phyloP scores from a whole-genome alignment of 768 basidiomycete species.

The Neoboletus brunneissimus region DNA sequence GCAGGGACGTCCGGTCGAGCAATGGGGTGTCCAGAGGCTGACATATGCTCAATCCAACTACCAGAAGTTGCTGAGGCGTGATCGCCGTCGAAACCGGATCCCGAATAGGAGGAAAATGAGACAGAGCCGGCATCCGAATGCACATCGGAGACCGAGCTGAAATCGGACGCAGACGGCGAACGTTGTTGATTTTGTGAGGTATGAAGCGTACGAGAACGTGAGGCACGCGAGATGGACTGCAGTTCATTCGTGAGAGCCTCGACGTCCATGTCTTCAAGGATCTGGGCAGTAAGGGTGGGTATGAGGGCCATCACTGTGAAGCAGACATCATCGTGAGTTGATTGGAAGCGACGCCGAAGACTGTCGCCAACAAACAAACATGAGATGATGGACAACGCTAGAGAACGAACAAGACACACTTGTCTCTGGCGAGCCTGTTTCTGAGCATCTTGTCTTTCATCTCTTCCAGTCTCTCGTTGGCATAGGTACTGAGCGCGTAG shows the following conservation, averaged over 20 bases:
- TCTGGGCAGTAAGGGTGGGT: slow-evolving; percentile 60
- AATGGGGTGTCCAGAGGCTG: slow-evolving; percentile 11
- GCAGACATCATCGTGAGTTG: slow-evolving; percentile 73
- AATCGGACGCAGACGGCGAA: slow-evolving; percentile 36
- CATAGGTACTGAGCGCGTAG: slow-evolving; percentile 62
- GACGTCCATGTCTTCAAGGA: slow-evolving; percentile 74
- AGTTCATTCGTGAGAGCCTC: slow-evolving; percentile 62
- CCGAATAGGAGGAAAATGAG: slow-evolving; percentile 40
- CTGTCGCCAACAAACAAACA: slow-evolving; percentile 35
- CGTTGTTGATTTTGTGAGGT: slow-evolving; percentile 12
- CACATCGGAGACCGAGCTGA: slow-evolving; percentile 38
- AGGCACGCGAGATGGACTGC: slow-evolving; percentile 43
- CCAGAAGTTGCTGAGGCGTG: slow-evolving; percentile 33
- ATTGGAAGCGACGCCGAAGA: slow-evolving; percentile 66
- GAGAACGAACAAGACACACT: slow-evolving; percentile 30
- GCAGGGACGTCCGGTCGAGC: slow-evolving; percentile 9
- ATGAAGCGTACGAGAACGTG: slow-evolving; percentile 15
- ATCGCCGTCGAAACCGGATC: slow-evolving; percentile 38
- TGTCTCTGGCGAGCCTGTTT: slow-evolving; percentile 60
- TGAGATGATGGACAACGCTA: background rate
- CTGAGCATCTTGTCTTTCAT: slow-evolving; percentile 59
- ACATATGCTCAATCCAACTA: slow-evolving; percentile 47
- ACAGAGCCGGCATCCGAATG: slow-evolving; percentile 45
- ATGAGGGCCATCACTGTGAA: slow-evolving; percentile 73
- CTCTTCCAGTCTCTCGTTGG: slow-evolving; percentile 61